Evolutionary conservation across 495 filamentous ascomycete genomes (phyloP).

Genomic region (Cercophora samala): DNA sequence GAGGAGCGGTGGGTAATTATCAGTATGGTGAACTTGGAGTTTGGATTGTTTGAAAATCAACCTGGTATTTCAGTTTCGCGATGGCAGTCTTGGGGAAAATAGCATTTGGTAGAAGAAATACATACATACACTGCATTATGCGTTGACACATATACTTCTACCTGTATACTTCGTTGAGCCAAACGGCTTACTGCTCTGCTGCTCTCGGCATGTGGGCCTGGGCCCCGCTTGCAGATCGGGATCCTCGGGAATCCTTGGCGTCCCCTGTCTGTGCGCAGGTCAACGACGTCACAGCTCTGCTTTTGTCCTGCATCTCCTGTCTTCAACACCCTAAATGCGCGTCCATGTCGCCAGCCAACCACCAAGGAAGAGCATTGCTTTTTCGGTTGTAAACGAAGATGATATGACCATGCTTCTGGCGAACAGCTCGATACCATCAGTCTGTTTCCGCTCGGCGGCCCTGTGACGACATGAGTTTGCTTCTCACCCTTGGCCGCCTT

Average conservation of each 20-base stretch:
- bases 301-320: not conserved
- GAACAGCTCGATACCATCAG: constrained; percentile 2
- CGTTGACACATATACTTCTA: no score
- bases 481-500: constrained; percentile 30
- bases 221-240: constrained; percentile 10
- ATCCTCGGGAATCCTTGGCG: not conserved
- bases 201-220: not conserved
- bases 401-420: constrained; percentile 24
- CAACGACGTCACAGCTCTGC: constrained; percentile 22
- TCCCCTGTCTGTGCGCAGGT: constrained; percentile 4
- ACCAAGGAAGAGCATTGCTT: not conserved
- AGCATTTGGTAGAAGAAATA: not conserved
- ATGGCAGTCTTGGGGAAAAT: not conserved
- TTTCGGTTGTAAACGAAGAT: constrained; percentile 2
- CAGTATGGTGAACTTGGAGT: not conserved
- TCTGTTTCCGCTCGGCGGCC: constrained; percentile 6
- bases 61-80: not conserved
- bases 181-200: no score
- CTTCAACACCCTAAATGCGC: not conserved
- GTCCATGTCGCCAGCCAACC: constrained; percentile 2
- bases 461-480: constrained; percentile 32
- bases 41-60: not conserved
- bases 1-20: not conserved
- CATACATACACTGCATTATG: no score
- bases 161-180: no score